A percentile compares a stretch with the other conserved stretches of the same genome.
These are phyloP conservation scores for Euclidium syriacum DNA, from an alignment of 345 rosid species.

Conservation along the genomic window DNA sequence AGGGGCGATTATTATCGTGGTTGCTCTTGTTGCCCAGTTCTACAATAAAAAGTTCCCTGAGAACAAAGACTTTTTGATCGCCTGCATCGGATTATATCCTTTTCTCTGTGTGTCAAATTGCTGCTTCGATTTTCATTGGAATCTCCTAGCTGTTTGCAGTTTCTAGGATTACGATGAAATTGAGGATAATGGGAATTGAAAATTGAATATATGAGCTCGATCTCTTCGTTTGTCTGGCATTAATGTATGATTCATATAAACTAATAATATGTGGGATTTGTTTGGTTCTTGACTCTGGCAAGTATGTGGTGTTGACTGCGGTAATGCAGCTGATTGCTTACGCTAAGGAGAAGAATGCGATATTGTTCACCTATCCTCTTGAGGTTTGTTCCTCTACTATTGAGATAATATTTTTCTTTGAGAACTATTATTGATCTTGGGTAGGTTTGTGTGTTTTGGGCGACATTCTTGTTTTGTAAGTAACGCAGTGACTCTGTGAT, in stretches of 20 bases:
- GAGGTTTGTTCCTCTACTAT: constrained; percentile 33
- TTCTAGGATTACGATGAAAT: neutral
- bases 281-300: constrained; percentile 71
- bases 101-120: neutral
- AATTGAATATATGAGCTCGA: neutral
- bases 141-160: neutral
- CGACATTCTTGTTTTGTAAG: neutral
- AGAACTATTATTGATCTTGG: neutral
- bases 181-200: neutral
- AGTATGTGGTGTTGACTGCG: constrained; percentile 73
- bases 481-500: neutral
- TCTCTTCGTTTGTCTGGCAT: neutral
- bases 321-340: constrained; percentile 70
- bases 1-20: constrained; percentile 52
- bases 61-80: constrained; percentile 61
- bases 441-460: neutral
- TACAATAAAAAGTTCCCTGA: constrained; percentile 92
- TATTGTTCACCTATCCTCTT: constrained; percentile 76
- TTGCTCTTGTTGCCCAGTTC: constrained; percentile 89
- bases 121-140: neutral
- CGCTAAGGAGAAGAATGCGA: constrained; percentile 76
- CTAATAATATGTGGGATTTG: neutral
- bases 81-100: constrained; percentile 80
- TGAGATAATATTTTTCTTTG: neutral
- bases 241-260: neutral